A percentile compares a stretch with the other conserved stretches of the same genome.
These are phyloP conservation scores for Ophiobolus disseminans DNA, from an alignment of 2,329 filamentous ascomycete genomes.

Conservation along the genomic window DNA sequence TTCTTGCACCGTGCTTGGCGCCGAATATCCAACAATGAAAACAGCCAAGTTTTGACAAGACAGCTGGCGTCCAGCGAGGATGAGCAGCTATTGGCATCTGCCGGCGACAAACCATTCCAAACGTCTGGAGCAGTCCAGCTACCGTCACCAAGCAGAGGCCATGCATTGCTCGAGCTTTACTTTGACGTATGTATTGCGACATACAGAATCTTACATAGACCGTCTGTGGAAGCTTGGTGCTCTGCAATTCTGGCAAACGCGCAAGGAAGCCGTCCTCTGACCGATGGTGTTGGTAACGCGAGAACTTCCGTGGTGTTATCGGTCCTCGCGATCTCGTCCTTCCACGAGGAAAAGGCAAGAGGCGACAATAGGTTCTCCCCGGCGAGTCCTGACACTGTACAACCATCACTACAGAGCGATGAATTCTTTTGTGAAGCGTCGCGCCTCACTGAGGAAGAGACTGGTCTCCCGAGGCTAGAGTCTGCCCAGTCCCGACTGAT, in stretches of 20 bases:
- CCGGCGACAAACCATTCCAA: conserved; percentile 60
- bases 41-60: conserved; percentile 32
- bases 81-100: conserved; percentile 57
- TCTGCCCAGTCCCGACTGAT: conserved; percentile 63
- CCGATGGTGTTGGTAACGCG: conserved; percentile 52
- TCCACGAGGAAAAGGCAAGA: conserved; percentile 53
- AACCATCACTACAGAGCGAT: conserved; percentile 42
- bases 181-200: conserved; percentile 67
- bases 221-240: conserved; percentile 59
- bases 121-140: conserved; percentile 38
- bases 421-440: conserved; percentile 51
- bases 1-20: conserved; percentile 73
- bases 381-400: conserved; percentile 31
- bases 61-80: conserved; percentile 28
- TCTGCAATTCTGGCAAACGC: conserved; percentile 22
- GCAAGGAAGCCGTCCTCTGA: conserved; percentile 37
- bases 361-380: conserved; percentile 29
- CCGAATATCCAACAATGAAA: conserved; percentile 67
- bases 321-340: conserved; percentile 56
- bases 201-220: conserved; percentile 63
- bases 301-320: conserved; percentile 49
- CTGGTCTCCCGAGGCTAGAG: conserved; percentile 60
- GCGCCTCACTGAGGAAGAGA: conserved; percentile 53
- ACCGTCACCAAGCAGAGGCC: conserved; percentile 18
- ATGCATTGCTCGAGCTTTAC: conserved; percentile 57